Conservation (phyloP, 108 stramenopile genomes). For the Craspedostauros australis region DNA sequence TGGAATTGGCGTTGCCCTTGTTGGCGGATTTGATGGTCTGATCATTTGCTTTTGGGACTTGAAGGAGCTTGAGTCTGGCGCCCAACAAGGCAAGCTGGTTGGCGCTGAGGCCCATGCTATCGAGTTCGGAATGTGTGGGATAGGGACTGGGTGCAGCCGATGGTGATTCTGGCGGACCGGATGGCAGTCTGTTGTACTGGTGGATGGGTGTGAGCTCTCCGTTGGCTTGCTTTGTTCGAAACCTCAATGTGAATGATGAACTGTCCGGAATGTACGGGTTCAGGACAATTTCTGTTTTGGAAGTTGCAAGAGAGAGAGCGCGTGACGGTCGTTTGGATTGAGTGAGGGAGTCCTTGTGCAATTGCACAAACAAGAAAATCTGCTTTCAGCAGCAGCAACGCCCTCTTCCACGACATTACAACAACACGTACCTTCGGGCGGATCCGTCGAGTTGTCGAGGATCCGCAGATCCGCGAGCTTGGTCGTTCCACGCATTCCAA, state of each 20-base stretch:
- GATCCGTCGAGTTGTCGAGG: constrained; percentile 56
- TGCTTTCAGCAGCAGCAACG: not conserved
- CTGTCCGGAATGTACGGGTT: constrained; percentile 76
- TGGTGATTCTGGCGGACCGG: constrained; percentile 64
- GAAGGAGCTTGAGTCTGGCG: constrained; percentile 16
- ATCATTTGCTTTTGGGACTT: not conserved
- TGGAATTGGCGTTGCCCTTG: not conserved
- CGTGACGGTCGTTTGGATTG: too few relatives aligned
- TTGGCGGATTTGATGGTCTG: not conserved
- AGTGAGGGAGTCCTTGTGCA: too few relatives aligned
- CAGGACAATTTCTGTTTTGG: constrained; percentile 62
- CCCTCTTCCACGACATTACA: not conserved
- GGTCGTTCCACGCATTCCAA: constrained; percentile 20
- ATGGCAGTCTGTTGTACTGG: not conserved
- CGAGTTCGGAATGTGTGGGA: constrained; percentile 24
- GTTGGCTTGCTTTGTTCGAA: constrained; percentile 29
- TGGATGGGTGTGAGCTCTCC: too few relatives aligned
- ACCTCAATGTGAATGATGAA: constrained; percentile 59
- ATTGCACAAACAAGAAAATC: not conserved
- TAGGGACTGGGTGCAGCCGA: constrained; percentile 74
- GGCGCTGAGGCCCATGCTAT: constrained; percentile 21
- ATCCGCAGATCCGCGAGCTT: constrained; percentile 55
- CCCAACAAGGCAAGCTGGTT: constrained; percentile 24
- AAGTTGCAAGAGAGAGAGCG: not conserved
- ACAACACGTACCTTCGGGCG: constrained; percentile 59